A percentile compares a stretch with the other conserved stretches of the same genome.
Conservation (phyloP, 164 flowering plant species). For the Kingdonia uniflora region DNA sequence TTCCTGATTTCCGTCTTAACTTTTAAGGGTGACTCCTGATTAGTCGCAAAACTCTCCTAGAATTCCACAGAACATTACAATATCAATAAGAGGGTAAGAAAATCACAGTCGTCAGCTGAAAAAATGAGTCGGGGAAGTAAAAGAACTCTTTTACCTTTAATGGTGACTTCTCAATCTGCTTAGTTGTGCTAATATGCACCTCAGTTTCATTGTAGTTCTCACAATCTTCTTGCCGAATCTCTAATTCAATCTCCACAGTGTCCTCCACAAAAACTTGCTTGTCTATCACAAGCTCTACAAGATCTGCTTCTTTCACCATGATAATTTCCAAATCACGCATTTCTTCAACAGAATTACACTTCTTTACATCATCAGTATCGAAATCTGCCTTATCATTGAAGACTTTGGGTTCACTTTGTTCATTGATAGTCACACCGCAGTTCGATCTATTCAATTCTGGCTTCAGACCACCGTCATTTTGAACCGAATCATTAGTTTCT, state of each 20-base stretch:
- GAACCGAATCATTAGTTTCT: no score
- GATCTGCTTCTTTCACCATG: conserved; percentile 15
- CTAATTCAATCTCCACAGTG: conserved; percentile 9
- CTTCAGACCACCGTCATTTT: no score
- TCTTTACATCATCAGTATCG: no score
- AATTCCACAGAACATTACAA: conserved; percentile 3
- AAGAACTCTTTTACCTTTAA: conserved; percentile 14
- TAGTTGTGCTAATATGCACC: conserved; percentile 5
- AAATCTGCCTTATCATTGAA: no score
- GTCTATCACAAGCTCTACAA: not conserved
- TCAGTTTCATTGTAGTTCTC: conserved; percentile 9
- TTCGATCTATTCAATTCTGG: no score
- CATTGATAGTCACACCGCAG: no score
- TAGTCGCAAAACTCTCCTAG: conserved; percentile 25
- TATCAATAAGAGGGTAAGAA: conserved; percentile 1
- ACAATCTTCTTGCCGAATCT: conserved; percentile 13
- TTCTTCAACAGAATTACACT: no score
- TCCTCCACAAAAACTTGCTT: conserved; percentile 14
- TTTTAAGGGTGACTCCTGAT: conserved; percentile 15
- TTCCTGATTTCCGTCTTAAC: conserved; percentile 15
- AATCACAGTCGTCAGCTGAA: not conserved
- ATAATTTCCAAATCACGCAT: conserved; percentile 5
- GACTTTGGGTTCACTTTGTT: no score
- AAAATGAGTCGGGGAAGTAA: not conserved
- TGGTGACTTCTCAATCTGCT: conserved; percentile 13